These are phyloP conservation scores for Colletotrichum tofieldiae DNA, from an alignment of 2,329 filamentous ascomycete species.

Conservation along the genomic window DNA sequence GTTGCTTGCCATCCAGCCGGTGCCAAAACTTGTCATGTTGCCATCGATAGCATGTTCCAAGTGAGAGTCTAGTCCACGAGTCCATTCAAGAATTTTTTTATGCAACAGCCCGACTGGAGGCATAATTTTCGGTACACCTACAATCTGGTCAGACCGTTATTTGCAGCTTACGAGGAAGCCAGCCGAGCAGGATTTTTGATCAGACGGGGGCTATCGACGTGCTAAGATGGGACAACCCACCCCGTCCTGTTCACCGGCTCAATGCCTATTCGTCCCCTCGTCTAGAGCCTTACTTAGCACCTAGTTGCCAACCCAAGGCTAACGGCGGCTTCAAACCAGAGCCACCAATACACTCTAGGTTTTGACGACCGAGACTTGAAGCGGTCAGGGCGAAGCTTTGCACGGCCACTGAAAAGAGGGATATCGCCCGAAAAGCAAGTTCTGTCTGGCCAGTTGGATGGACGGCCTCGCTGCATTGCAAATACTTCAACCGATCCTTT, in stretches of 20 bases:
- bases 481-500: conserved; percentile 21
- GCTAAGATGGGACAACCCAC: conserved; percentile 24
- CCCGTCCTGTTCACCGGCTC: conserved; percentile 16
- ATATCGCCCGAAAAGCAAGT: conserved; percentile 13
- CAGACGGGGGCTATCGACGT: conserved; percentile 18
- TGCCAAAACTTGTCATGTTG: not conserved
- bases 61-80: not conserved
- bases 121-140: not conserved
- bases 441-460: not conserved
- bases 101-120: conserved; percentile 18
- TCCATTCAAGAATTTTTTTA: not conserved
- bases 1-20: not conserved
- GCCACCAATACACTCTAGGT: conserved; percentile 32
- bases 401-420: conserved; percentile 23
- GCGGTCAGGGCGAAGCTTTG: conserved; percentile 42
- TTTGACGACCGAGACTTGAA: conserved; percentile 36
- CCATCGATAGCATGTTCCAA: not conserved
- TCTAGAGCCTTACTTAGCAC: conserved; percentile 24
- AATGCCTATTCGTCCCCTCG: conserved; percentile 36
- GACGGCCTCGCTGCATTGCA: conserved; percentile 10
- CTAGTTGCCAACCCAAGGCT: conserved; percentile 14
- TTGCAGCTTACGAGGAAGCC: conserved; percentile 9
- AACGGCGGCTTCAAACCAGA: conserved; percentile 21
- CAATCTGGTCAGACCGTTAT: not conserved
- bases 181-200: conserved; percentile 13